Evolutionary conservation across 495 filamentous ascomycete species (phyloP).

Genomic region (Ramalina intermedia): DNA sequence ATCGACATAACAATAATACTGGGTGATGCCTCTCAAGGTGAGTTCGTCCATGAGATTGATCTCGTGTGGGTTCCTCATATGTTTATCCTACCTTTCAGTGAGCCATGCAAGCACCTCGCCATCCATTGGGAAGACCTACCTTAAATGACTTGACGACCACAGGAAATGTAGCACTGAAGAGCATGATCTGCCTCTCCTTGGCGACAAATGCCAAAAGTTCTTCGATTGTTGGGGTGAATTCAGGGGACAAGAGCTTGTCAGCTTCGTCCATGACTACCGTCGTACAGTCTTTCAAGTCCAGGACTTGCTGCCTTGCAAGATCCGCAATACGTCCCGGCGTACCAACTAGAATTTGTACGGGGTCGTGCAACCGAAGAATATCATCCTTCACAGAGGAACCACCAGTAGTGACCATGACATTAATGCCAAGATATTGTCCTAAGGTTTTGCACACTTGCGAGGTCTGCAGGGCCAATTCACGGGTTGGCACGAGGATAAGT

Average conservation of each 20-base stretch:
- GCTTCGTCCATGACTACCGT: slow-evolving; percentile 99
- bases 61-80: slow-evolving; percentile 90
- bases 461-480: slow-evolving; percentile 96
- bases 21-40: slow-evolving; percentile 91
- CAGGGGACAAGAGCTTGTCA: slow-evolving; percentile 88
- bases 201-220: slow-evolving; percentile 86
- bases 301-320: slow-evolving; percentile 83
- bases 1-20: slow-evolving; percentile 98
- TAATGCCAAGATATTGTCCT: slow-evolving; percentile 89
- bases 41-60: slow-evolving; percentile 99
- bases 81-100: slow-evolving; percentile 50
- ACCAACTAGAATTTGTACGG: slow-evolving; percentile 94
- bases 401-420: slow-evolving; percentile 98
- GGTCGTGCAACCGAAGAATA: slow-evolving; percentile 83
- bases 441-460: slow-evolving; percentile 98
- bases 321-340: slow-evolving; percentile 93
- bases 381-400: slow-evolving; percentile 91
- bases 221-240: slow-evolving; percentile 95
- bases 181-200: slow-evolving; percentile 95
- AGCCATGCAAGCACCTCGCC: background rate
- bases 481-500: slow-evolving; percentile 86
- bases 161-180: slow-evolving; percentile 96
- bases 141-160: slow-evolving; percentile 93
- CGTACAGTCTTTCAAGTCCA: slow-evolving; percentile 88
- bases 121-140: slow-evolving; percentile 22